Base-by-base conservation (phyloP, 2,329 filamentous ascomycete genomes). In the Penicillium sp. region DNA sequence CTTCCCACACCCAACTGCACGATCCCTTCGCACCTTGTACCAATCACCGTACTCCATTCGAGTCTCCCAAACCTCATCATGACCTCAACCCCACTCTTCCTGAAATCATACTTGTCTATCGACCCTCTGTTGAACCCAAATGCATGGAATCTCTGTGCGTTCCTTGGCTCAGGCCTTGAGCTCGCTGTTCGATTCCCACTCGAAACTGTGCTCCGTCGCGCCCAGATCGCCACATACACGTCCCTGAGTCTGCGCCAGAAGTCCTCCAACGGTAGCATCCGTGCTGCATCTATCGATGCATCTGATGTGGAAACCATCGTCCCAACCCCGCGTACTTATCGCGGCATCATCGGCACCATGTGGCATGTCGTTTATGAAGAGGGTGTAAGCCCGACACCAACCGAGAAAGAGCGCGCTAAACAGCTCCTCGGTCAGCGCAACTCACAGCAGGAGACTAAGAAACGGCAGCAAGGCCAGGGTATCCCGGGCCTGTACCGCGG, bases 331-430 rank as follows among this genome's bases (percentile, higher is more conserved):
- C 91, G 90, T 2, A 81, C 81, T 3, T 99, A 95, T 68, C 78
- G 82, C 29, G 93, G 93, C n/a, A 78, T 95, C 1, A 68, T 93
- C n/a, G 88, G 89, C 3, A 96, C 92, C 2, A 91, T 96, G 80
- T 92, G 89, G 77, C 81, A 82, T 52, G 93, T 99, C 53, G 79
- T 88, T 1, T 80, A 85, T 30, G 88, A 95, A 61, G 93, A 99
- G 68, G 93, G 93, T 7, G 73, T 66, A 13, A 64, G 65, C 45
- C 40, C 71, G 14, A 64, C 61, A 4, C 59, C 64, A 18, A 77
- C 76, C 52, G 75, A 81, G 8, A 70, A 77, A 10, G 67, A 73
- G 39, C 65, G 61, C 25, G 66, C 65, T 4, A 64, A 65, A 3
- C 56, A 62, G 13, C 52, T 67, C 19, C 64, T 68, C 55, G 66